A percentile compares a stretch with the other conserved stretches of the same genome.
phyloP scores from a whole-genome alignment of 306 rosid species.

The apple (Malus domestica) region ASM211411v1 NC_041804.1:10056001-10056500 shows the following conservation, averaged over 20 bases:
- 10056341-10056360: conserved; percentile 30
- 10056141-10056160: background rate
- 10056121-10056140: background rate
- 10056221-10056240: background rate
- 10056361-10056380: conserved; percentile 38
- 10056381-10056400: conserved; percentile 49
- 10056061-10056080: background rate
- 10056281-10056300: conserved; percentile 35
- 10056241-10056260: background rate
- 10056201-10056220: background rate
- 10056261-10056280: background rate
- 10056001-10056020: background rate
- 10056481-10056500: conserved; percentile 37
- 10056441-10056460: conserved; percentile 46
- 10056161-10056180: too few relatives aligned
- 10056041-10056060: background rate
- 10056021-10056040: conserved; percentile 4
- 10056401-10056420: conserved; percentile 37
- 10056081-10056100: background rate
- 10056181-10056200: background rate
- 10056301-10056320: conserved; percentile 62
- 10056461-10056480: conserved; percentile 44
- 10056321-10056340: conserved; percentile 40
- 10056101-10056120: conserved; percentile 13
- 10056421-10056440: conserved; percentile 61